Percentiles rank a stretch among this genome's conserved stretches.
phyloP scores from a whole-genome alignment of 345 rosid species.

The Rhizophora mangle region DNA sequence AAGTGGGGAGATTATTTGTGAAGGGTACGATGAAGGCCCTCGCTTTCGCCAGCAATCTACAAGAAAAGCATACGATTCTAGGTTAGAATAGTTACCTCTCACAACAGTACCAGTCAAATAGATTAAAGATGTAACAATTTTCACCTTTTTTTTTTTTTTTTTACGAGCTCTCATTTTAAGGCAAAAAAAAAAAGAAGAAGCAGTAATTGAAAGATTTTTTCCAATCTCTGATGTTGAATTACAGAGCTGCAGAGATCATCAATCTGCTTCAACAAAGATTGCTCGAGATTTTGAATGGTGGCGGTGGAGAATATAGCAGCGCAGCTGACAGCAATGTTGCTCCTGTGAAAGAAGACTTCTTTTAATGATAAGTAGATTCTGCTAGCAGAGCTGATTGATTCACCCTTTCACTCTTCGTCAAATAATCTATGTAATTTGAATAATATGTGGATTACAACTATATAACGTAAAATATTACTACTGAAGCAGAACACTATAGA shows the following conservation, averaged over 20 bases:
- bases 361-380: too few relatives aligned
- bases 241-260: constrained; percentile 74
- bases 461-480: too few relatives aligned
- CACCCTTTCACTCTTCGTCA: too few relatives aligned
- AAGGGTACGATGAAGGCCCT: constrained; percentile 98
- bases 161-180: neutral
- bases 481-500: too few relatives aligned
- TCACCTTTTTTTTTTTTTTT: too few relatives aligned
- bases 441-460: too few relatives aligned
- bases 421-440: too few relatives aligned
- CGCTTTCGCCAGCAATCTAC: constrained; percentile 46
- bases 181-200: neutral
- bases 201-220: neutral
- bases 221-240: neutral
- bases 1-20: constrained; percentile 79
- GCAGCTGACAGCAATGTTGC: constrained; percentile 17
- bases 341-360: constrained; percentile 35
- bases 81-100: constrained; percentile 31
- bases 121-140: too few relatives aligned
- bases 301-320: constrained; percentile 21
- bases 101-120: neutral
- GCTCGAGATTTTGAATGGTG: constrained; percentile 38
- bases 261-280: constrained; percentile 62
- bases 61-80: constrained; percentile 42
- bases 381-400: too few relatives aligned